These are phyloP conservation scores for Epithele typhae DNA, from an alignment of 768 basidiomycete genomes.

Conservation along the genomic window DNA sequence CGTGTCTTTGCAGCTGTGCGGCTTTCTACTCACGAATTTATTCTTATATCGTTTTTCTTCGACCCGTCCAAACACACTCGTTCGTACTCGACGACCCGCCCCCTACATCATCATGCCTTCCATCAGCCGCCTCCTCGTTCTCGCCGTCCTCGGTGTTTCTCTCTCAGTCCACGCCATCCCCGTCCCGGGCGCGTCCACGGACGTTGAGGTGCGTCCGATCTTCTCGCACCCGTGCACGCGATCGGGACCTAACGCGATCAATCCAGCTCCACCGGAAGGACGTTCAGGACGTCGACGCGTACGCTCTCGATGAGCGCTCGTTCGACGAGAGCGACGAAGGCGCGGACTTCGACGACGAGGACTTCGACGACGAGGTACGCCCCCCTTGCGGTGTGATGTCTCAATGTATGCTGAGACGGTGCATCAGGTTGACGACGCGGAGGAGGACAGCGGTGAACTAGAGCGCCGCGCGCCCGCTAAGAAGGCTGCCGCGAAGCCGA, in stretches of 20 bases:
- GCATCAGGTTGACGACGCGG: neutral
- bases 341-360: neutral
- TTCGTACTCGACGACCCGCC: neutral
- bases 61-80: neutral
- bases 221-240: too few species aligned
- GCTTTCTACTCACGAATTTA: too few species aligned
- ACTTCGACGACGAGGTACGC: neutral
- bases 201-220: neutral
- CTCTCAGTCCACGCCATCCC: neutral
- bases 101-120: neutral
- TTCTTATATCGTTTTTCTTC: too few species aligned
- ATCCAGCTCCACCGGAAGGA: neutral
- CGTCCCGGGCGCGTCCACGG: neutral
- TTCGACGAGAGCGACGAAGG: neutral
- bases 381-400: too few species aligned
- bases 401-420: too few species aligned
- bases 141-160: neutral
- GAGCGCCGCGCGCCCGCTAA: neutral
- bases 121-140: neutral
- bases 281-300: neutral
- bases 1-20: too few species aligned
- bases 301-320: neutral
- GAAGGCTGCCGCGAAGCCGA: neutral
- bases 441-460: neutral
- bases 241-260: neutral